Conservation (phyloP, 495 filamentous ascomycete species). For the Penicillium macrosclerotiorum region DNA sequence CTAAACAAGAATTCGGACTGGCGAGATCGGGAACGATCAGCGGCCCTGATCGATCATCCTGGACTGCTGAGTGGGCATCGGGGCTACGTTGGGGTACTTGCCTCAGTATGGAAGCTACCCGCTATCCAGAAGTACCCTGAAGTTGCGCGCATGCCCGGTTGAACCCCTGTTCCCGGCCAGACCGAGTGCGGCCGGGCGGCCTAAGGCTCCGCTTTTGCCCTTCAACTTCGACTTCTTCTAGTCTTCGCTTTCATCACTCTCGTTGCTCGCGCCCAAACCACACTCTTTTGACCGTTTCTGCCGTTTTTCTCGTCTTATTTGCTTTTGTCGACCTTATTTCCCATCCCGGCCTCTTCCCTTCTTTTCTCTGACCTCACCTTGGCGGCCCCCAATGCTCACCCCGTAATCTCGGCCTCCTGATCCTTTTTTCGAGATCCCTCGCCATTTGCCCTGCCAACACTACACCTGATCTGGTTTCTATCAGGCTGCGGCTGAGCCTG, state of each 20-base stretch:
- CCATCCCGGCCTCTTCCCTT: slow-evolving; percentile 25
- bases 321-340: slow-evolving; percentile 17
- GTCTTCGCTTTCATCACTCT: slow-evolving; percentile 11
- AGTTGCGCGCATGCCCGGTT: too few relatives aligned
- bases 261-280: slow-evolving; percentile 1
- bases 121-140: neutral
- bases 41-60: neutral
- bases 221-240: slow-evolving; percentile 2
- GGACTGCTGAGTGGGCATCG: too few relatives aligned
- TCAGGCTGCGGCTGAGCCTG: slow-evolving; percentile 32
- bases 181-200: slow-evolving; percentile 19
- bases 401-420: slow-evolving; percentile 23
- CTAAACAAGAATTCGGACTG: slow-evolving; percentile 14
- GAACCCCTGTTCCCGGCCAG: slow-evolving; percentile 23
- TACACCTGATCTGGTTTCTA: slow-evolving; percentile 32
- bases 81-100: too few relatives aligned
- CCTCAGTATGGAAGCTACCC: too few relatives aligned
- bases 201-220: slow-evolving; percentile 27
- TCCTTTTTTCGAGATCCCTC: too few relatives aligned
- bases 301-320: slow-evolving; percentile 16
- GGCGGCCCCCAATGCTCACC: slow-evolving; percentile 19
- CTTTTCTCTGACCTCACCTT: slow-evolving; percentile 13
- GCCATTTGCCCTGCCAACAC: too few relatives aligned
- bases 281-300: slow-evolving; percentile 10
- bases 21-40: slow-evolving; percentile 6